These are phyloP conservation scores for Claviceps capensis DNA, from an alignment of 2,329 filamentous ascomycete species.

Conservation along the genomic window DNA sequence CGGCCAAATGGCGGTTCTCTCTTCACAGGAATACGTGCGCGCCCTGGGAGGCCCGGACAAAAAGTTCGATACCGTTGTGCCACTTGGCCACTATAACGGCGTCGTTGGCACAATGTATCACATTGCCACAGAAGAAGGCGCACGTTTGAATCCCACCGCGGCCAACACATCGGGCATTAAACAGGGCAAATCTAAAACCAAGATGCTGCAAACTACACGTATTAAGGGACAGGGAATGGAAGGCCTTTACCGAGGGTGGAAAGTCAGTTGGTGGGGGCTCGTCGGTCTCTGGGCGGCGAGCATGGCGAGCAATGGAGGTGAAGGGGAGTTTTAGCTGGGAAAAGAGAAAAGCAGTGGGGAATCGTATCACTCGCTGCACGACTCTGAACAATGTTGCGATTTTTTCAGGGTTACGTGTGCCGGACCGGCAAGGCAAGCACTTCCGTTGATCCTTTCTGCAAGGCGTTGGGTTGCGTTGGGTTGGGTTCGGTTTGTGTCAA, in stretches of 20 bases:
- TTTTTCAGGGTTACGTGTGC: neutral
- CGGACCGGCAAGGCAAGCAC: neutral
- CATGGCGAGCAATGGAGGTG: constrained; percentile 46
- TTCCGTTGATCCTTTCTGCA: neutral
- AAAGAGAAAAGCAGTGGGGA: neutral
- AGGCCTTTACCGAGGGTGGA: constrained; percentile 61
- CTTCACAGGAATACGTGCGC: constrained; percentile 34
- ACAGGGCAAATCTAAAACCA: constrained; percentile 19
- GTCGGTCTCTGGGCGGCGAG: constrained; percentile 61
- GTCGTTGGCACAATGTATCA: constrained; percentile 82
- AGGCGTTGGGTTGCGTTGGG: constrained; percentile 6
- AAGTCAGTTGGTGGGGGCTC: constrained; percentile 65
- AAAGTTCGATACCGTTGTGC: constrained; percentile 59
- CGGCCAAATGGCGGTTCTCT: constrained; percentile 66
- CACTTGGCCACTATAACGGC: constrained; percentile 70
- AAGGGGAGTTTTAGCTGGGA: constrained; percentile 39
- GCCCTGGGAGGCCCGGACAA: constrained; percentile 31
- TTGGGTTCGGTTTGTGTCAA: neutral
- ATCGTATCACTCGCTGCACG: constrained; percentile 6
- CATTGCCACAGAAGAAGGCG: constrained; percentile 74
- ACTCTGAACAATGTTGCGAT: neutral
- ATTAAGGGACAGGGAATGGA: constrained; percentile 52
- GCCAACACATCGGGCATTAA: constrained; percentile 17
- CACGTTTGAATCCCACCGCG: constrained; percentile 28
- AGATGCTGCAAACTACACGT: constrained; percentile 20